Evolutionary conservation across 345 rosid genomes (phyloP).

Genomic region (Eucalyptus curtisii): DNA sequence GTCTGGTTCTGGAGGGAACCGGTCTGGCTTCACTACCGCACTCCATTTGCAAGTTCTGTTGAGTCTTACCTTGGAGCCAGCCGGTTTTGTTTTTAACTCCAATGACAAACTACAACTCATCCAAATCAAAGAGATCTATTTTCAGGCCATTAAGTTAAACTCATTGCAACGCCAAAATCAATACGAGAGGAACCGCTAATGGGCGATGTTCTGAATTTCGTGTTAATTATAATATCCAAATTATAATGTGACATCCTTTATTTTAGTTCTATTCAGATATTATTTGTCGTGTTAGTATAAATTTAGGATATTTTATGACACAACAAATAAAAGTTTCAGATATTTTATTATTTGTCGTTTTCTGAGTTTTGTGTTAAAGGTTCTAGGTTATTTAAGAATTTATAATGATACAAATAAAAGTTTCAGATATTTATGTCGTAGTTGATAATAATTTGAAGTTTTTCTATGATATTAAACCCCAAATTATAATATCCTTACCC

Average conservation of each 20-base stretch:
- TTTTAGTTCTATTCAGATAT: rapidly evolving
- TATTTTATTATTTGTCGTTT: too few relatives aligned
- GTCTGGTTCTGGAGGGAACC: not conserved
- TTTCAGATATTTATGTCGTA: rapidly evolving
- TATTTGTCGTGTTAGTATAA: rapidly evolving
- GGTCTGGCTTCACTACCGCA: too few relatives aligned
- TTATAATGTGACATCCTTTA: too few relatives aligned
- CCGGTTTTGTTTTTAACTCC: not conserved
- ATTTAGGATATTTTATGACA: rapidly evolving
- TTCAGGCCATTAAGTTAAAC: too few relatives aligned
- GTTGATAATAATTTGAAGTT: too few relatives aligned
- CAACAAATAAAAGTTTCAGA: too few relatives aligned
- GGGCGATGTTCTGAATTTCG: not conserved
- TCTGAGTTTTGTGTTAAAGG: too few relatives aligned
- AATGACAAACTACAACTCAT: not conserved
- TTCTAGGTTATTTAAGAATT: not conserved
- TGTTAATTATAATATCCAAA: too few relatives aligned
- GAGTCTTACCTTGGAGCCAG: not conserved
- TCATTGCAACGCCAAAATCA: too few relatives aligned
- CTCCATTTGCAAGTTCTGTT: not conserved
- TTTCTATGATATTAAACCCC: rapidly evolving
- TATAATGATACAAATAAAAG: too few relatives aligned
- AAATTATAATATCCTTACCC: too few relatives aligned
- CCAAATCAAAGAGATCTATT: not conserved
- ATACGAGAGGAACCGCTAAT: not conserved